Evolutionary conservation across 768 basidiomycete species (phyloP).

Genomic region (Pleurotus tuber-regium): DNA sequence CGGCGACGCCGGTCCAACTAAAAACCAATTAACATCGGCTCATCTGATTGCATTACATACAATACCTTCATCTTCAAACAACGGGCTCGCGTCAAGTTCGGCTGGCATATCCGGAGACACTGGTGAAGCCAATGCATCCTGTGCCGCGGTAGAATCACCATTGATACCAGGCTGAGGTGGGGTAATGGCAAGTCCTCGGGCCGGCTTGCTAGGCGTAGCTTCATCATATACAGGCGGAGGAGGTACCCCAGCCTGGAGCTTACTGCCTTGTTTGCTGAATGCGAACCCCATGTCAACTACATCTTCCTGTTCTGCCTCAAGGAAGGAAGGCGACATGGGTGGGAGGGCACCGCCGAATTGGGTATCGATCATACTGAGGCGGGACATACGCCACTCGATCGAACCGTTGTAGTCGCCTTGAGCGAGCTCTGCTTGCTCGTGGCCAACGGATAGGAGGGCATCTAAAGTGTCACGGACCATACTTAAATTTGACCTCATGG

Average conservation of each 20-base stretch:
- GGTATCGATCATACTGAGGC: conserved; percentile 57
- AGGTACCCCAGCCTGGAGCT: conserved; percentile 21
- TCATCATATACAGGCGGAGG: background rate
- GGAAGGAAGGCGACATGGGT: conserved; percentile 32
- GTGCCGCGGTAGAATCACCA: conserved; percentile 15
- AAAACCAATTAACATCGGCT: background rate
- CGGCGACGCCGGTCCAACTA: conserved; percentile 12
- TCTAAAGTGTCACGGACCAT: conserved; percentile 61
- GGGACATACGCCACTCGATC: conserved; percentile 76
- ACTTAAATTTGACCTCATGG: conserved; percentile 55
- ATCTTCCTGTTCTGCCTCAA: conserved; percentile 45
- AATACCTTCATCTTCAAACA: conserved; percentile 41
- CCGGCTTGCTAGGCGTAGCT: background rate
- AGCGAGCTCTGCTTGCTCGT: conserved; percentile 68
- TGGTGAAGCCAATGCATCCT: conserved; percentile 6
- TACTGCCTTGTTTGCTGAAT: conserved; percentile 38
- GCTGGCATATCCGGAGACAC: conserved; percentile 3
- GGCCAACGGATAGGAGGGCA: conserved; percentile 57
- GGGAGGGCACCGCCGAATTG: conserved; percentile 40
- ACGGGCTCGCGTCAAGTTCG: conserved; percentile 20
- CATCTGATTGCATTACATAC: background rate
- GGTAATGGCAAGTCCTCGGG: background rate
- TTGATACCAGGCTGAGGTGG: conserved; percentile 18
- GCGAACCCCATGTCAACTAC: conserved; percentile 59
- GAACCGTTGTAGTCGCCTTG: conserved; percentile 72